Evolutionary conservation across 768 basidiomycete genomes (phyloP), one percentile per base, ranked within the genome.

Genomic region (Heimioporus sp.): DNA sequence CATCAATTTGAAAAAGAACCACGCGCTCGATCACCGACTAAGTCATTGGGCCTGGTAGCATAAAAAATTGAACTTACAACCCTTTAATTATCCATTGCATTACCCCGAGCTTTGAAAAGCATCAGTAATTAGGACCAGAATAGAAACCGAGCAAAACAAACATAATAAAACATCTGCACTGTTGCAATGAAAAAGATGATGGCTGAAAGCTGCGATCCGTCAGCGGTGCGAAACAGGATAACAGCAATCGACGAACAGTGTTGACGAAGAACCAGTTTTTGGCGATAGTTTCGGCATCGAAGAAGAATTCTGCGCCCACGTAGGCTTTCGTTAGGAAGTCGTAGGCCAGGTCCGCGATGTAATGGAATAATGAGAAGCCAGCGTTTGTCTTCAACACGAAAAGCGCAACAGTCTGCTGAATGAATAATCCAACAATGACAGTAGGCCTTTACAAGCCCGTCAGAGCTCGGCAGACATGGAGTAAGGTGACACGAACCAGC

Each of bases 111-210:
- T 77, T 57, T 13, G 54, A 43, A 4, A 36, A 32, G 8, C 4
- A 17, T 57, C 28, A 55, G 31, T 40, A n/a, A 49, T n/a, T n/a
- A n/a, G 32, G 10, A 32, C 15, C 16, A 16, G 11, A 37, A 20
- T 41, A 20, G 4, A 54, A 7, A 13, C 24, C 19, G 8, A 38
- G n/a, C 13, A 21, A 31, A n/a, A n/a, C 12, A 55, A 58, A 62
- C 71, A 55, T 93, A 88, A 74, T 92, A 94, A 71, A 91, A 68
- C 89, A 93, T 92, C 69, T 94, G 91, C 49, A 94, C 82, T 58
- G 91, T 87, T 24, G 93, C 92, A 59, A 97, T 81, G 78, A 97
- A 97, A 79, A 96, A 96, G 64, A 97, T 91, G 68, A 96, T 88
- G 17, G 86, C 80, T 10, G 80, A 63, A 38, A 93, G 80, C 81